phyloP scores from a whole-genome alignment of 2,329 filamentous ascomycete species.

The Lachnellula hyalina region DNA sequence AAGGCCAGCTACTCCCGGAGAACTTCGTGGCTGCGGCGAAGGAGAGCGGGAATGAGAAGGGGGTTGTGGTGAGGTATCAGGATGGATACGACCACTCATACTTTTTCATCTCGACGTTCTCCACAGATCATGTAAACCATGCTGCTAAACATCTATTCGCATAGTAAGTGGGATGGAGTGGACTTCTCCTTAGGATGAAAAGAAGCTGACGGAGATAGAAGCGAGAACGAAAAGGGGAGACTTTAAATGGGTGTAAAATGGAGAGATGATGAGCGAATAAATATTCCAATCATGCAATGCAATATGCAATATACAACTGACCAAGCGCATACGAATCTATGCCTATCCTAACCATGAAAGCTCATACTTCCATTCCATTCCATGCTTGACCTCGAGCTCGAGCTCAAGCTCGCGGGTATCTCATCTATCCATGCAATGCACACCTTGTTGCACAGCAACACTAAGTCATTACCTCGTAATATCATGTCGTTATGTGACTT shows the following conservation, averaged over 20 bases:
- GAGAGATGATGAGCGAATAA: neutral
- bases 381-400: neutral
- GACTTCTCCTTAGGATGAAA: neutral
- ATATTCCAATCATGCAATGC: neutral
- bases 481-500: conserved; percentile 13
- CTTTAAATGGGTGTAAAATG: conserved; percentile 11
- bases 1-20: conserved; percentile 86
- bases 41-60: conserved; percentile 63
- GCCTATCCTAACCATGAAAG: neutral
- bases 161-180: conserved; percentile 39
- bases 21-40: conserved; percentile 80
- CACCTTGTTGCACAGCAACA: conserved; percentile 21
- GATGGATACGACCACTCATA: conserved; percentile 95
- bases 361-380: neutral
- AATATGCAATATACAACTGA: neutral
- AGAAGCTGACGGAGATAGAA: conserved; percentile 23
- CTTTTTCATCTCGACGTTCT: conserved; percentile 90
- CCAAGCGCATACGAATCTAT: neutral
- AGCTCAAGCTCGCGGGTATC: conserved; percentile 19
- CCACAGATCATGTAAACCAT: conserved; percentile 84
- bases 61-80: conserved; percentile 77
- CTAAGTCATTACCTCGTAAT: conserved; percentile 23
- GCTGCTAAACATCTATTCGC: conserved; percentile 76
- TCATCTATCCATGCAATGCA: conserved; percentile 10
- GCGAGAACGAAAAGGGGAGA: conserved; percentile 19